A percentile compares a stretch with the other conserved stretches of the same genome.
phyloP scores from a whole-genome alignment of 2,329 filamentous ascomycete genomes.

The Lachnellula occidentalis region DNA sequence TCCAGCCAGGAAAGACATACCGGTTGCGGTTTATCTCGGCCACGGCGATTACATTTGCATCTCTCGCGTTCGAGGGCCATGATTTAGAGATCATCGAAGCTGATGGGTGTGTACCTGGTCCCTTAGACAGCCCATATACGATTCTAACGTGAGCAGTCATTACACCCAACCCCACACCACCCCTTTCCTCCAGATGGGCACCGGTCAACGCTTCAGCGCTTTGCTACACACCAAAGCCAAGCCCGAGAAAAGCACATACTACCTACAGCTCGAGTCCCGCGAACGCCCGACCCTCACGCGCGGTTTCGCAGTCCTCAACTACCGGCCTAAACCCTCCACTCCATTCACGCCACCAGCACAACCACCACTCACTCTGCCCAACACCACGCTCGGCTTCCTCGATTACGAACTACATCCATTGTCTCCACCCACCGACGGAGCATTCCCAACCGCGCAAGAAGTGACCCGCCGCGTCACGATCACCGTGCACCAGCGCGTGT shows the following conservation, averaged over 20 bases:
- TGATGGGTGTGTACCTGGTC: constrained; percentile 40
- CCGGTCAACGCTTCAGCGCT: constrained; percentile 46
- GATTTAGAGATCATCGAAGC: constrained; percentile 54
- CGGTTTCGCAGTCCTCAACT: constrained; percentile 39
- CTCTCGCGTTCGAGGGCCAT: constrained; percentile 53
- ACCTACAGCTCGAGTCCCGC: constrained; percentile 40
- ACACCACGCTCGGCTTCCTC: constrained; percentile 25
- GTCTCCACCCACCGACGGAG: constrained; percentile 8
- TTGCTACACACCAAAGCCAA: constrained; percentile 40
- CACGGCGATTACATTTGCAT: constrained; percentile 48
- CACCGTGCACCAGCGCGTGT: constrained; percentile 27
- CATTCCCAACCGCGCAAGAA: constrained; percentile 28
- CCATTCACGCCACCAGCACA: constrained; percentile 18
- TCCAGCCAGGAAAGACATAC: constrained; percentile 56
- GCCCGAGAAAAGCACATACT: constrained; percentile 32
- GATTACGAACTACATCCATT: constrained; percentile 32
- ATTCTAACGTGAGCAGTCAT: constrained; percentile 20
- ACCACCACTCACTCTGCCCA: constrained; percentile 23
- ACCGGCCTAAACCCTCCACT: constrained; percentile 19
- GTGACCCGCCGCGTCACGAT: constrained; percentile 36
- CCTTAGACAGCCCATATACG: constrained; percentile 15
- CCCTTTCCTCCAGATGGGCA: constrained; percentile 40
- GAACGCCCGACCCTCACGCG: constrained; percentile 36
- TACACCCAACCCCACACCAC: constrained; percentile 38
- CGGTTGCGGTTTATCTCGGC: constrained; percentile 55